Conservation (phyloP, 2,329 filamentous ascomycete species). For the Cladosporium colombiae region DNA sequence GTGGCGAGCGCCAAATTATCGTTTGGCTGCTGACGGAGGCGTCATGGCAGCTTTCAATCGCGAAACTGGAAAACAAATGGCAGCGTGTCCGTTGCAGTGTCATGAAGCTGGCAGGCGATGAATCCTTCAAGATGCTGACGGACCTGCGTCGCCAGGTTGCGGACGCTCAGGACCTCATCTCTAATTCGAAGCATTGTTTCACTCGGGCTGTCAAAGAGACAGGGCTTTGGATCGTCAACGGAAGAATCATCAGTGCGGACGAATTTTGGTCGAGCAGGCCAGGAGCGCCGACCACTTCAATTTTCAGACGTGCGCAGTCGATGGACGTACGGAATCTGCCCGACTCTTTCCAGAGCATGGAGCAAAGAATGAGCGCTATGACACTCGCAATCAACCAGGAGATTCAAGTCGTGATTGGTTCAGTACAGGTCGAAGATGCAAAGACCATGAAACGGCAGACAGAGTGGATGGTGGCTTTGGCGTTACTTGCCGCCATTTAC, state of each 20-base stretch:
- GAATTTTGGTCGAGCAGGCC: neutral
- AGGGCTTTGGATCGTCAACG: neutral
- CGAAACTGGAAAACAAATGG: neutral
- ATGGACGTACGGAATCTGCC: neutral
- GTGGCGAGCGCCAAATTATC: neutral
- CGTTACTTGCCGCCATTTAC: conserved; percentile 20
- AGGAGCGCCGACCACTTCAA: neutral
- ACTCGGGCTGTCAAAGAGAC: neutral
- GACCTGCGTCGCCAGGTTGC: neutral
- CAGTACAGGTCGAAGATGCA: neutral
- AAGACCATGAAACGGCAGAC: conserved; percentile 3
- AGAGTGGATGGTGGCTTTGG: neutral
- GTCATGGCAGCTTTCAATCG: neutral
- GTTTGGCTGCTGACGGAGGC: neutral
- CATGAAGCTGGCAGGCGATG: neutral
- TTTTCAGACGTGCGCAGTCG: neutral
- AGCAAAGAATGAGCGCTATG: neutral
- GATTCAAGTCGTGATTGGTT: conserved; percentile 2
- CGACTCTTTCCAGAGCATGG: neutral
- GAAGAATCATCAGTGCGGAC: neutral
- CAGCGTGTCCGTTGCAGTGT: neutral
- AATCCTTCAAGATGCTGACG: neutral
- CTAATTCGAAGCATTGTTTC: neutral
- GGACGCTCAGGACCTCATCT: neutral
- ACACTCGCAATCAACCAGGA: neutral